Evolutionary conservation across 768 basidiomycete species (phyloP).

Genomic region (Termitomyces sp.): DNA sequence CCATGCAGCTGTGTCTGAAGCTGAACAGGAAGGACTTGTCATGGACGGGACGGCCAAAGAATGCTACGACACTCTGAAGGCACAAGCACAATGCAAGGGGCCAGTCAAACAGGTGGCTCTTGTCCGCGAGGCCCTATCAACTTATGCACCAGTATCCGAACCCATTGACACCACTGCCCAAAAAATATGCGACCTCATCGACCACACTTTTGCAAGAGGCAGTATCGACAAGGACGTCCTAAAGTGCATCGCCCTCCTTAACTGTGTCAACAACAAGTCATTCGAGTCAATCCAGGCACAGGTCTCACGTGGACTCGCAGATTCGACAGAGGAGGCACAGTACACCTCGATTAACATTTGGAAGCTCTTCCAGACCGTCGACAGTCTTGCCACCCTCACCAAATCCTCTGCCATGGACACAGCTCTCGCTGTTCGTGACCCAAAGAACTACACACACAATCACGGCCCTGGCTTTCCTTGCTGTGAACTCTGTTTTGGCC

Average conservation of each 20-base stretch:
- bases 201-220: slow-evolving; percentile 11
- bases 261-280: slow-evolving; percentile 9
- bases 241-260: slow-evolving; percentile 9
- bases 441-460: not conserved
- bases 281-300: slow-evolving; percentile 8
- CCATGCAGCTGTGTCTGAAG: too few species aligned
- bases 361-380: too few species aligned
- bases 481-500: not conserved
- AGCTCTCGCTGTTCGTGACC: not conserved
- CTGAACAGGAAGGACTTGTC: not conserved
- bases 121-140: slow-evolving; percentile 10
- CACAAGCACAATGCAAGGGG: not conserved
- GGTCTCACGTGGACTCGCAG: not conserved
- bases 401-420: not conserved
- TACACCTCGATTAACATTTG: too few species aligned
- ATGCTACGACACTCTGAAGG: slow-evolving; percentile 9
- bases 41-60: not conserved
- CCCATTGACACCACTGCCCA: not conserved
- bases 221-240: slow-evolving; percentile 14
- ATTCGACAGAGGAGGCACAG: too few species aligned
- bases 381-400: not conserved
- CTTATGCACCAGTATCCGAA: not conserved
- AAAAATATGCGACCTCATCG: not conserved
- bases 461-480: not conserved
- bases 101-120: not conserved